Base-by-base conservation (phyloP, 306 rosid species). In the Pachyrhizus erosus region DNA sequence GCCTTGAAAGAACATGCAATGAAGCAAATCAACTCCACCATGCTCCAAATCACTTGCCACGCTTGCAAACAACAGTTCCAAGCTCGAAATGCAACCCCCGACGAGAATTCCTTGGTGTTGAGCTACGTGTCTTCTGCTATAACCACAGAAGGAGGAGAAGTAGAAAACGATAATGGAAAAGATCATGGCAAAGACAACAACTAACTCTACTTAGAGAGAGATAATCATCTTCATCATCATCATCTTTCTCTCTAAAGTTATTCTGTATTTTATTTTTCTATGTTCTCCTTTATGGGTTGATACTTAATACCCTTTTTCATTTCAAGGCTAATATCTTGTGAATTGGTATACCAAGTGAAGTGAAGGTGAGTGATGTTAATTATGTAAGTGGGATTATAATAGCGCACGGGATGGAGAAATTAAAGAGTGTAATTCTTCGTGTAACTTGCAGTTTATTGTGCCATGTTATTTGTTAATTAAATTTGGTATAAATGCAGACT, bases 31-130 rank as follows among this genome's bases (percentile, higher is more conserved):
- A 92, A 90, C 81, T 96, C 98, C 2, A 91, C 97, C 13, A 75
- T 96, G 82, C 94, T 93, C 26, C 98, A 93, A 78, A 88, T 96
- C 86, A 96, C 99, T n/a, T 93, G 99, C 72, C 97, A 90, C 13
- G 77, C 91, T 72, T 96, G 99, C 77, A 93, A 89, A 74, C 91
- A 88, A 77, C 91, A 89, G 1, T 89, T 92, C 70, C 91, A 89
- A 80, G 76, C 91, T 5, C 21, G 76, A 23, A 24, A 48, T 69
- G 54, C 54, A 40, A 26, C 70, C 3, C 83, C 23, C 5, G 87
- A 90, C n/a, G 90, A 87, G 33, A 88, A 75, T 71, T 89, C 93
- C 12, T 73, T 89, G 80, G 90, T 82, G 8, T 70, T 91, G 26
- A 91, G 92, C 83, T 91, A 91, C 73, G 81, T 93, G 84, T 89